Base-by-base conservation (phyloP, 2,329 filamentous ascomycete genomes). In the Fusarium lyarnte region DNA sequence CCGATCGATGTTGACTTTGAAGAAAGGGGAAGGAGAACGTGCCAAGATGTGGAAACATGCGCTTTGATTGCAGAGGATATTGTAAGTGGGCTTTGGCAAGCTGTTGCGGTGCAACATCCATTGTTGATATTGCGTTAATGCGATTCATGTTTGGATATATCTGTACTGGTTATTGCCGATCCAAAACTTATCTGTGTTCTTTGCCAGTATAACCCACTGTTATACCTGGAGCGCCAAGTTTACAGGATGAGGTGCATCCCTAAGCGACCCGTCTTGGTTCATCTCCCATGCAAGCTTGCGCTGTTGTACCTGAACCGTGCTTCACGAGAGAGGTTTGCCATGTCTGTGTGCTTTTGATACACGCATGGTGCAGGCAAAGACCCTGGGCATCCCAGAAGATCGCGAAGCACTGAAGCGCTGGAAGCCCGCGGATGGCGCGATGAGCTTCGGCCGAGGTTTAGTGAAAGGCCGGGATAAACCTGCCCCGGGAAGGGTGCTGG, bases 401-500 rank as follows among this genome's bases (percentile, higher is more conserved):
- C 72, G 57, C 45, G 62, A 61, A 66, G 74, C 62, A 43, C 55
- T 60, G 57, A 58, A 70, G 35, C 13, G 33, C 43, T 66, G 39
- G 38, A 71, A 67, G 60, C 69, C 45, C 54, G 41, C 33, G 46
- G 45, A 75, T 76, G 74, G 74, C 66, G 74, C 74, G 64, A 75
- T 72, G 55, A 61, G 63, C 59, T 72, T 74, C 52, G 70, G 70
- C 70, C 70, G 64, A 76, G 62, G 72, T 58, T 66, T 63, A 63
- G 63, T 66, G 51, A 69, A 42, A 63, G 21, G 43, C 60, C 46
- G 27, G 63, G 64, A 62, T 57, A 60, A 59, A 54, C 46, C 51
- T 62, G 57, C 66, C 49, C 21, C 33, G 58, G 58, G 54, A 69
- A 61, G 33, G 47, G 41, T 45, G 31, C 51, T 69, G 58, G 49